phyloP scores from a whole-genome alignment of 345 rosid species.

The Eucalyptus grandis region DNA sequence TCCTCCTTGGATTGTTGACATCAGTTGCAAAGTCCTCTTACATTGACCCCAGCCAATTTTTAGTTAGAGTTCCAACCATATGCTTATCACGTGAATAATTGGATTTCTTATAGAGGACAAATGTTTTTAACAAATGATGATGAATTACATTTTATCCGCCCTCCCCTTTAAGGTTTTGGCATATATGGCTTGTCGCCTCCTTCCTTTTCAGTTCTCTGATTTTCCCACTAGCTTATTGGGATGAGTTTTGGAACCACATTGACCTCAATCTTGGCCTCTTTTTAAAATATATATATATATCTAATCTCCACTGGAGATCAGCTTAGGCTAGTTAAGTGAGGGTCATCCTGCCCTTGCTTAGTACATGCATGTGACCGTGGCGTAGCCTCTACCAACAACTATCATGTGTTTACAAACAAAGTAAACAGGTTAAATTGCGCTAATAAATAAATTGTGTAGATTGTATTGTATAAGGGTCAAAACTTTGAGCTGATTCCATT shows the following conservation, averaged over 20 bases:
- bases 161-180: neutral
- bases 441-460: neutral
- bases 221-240: neutral
- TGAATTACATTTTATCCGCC: neutral
- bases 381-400: neutral
- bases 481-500: neutral
- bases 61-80: neutral
- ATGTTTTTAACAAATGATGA: neutral
- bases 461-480: neutral
- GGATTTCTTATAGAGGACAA: neutral
- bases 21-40: neutral
- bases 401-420: neutral
- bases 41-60: neutral
- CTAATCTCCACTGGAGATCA: neutral
- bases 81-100: neutral
- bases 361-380: neutral
- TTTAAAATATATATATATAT: too few species aligned
- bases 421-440: neutral
- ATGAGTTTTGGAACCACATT: neutral
- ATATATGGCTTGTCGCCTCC: neutral
- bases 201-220: neutral
- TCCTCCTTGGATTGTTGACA: neutral
- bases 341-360: neutral
- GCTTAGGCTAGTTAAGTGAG: neutral
- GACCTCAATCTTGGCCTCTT: neutral